Percentiles rank a stretch among this genome's conserved stretches.
Conservation (phyloP, 208 protist genomes). For the Trypanosoma lewisi region DNA sequence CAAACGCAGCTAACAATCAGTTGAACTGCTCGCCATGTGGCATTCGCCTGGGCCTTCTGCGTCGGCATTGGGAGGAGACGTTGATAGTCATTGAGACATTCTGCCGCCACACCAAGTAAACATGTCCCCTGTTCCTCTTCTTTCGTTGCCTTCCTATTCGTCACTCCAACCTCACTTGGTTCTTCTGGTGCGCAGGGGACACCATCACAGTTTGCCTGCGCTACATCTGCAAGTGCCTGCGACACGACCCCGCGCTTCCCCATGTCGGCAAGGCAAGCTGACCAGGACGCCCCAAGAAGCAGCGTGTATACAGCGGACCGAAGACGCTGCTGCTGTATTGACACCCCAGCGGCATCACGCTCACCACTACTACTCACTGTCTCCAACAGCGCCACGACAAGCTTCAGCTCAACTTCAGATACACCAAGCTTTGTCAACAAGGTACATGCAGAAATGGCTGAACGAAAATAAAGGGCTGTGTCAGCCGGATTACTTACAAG, state of each 20-base stretch:
- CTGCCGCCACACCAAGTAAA: neutral
- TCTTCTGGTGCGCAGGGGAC: conserved; percentile 6
- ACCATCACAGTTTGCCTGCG: conserved; percentile 11
- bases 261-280: conserved; percentile 3
- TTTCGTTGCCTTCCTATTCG: neutral
- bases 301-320: conserved; percentile 21
- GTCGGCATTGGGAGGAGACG: neutral
- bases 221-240: conserved; percentile 20
- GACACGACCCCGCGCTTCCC: conserved; percentile 4
- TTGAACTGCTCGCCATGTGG: conserved; percentile 6
- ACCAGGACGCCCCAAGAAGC: conserved; percentile 5
- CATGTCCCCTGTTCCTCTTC: neutral
- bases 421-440: conserved; percentile 33
- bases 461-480: conserved; percentile 44
- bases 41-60: conserved; percentile 1
- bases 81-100: conserved; percentile 6
- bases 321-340: conserved; percentile 6
- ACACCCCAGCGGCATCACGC: conserved; percentile 4
- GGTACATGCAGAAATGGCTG: conserved; percentile 47
- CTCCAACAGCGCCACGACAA: conserved; percentile 72
- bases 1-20: conserved; percentile 8
- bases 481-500: conserved; percentile 42
- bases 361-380: too few species aligned
- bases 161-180: neutral
- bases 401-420: conserved; percentile 50